Evolutionary conservation across 2,329 filamentous ascomycete genomes (phyloP).

Genomic region (Knufia petricola): DNA sequence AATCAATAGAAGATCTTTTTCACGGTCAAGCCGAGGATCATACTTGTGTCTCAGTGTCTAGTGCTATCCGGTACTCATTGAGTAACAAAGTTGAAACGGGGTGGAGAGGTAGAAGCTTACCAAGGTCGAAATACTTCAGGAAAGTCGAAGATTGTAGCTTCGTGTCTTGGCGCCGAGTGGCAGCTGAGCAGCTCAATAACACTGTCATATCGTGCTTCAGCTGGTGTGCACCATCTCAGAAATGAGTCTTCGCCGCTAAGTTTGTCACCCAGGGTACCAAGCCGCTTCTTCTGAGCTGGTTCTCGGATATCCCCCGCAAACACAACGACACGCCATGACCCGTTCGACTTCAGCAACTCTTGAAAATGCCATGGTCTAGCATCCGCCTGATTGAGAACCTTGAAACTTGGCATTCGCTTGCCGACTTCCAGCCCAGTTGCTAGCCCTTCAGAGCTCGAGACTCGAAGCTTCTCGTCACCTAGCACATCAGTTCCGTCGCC

Average conservation of each 20-base stretch:
- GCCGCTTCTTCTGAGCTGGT: slow-evolving; percentile 34
- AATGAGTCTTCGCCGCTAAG: slow-evolving; percentile 33
- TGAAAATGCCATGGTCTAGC: slow-evolving; percentile 32
- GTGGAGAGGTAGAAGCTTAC: too few relatives aligned
- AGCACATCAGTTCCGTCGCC: slow-evolving; percentile 41
- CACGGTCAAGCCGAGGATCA: too few relatives aligned
- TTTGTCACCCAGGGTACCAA: slow-evolving; percentile 40
- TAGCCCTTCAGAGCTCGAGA: slow-evolving; percentile 13
- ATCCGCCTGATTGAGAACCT: slow-evolving; percentile 30
- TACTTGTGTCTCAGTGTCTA: too few relatives aligned
- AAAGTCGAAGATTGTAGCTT: slow-evolving; percentile 44
- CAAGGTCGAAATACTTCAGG: slow-evolving; percentile 42
- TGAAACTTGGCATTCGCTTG: slow-evolving; percentile 28
- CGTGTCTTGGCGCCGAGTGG: slow-evolving; percentile 44
- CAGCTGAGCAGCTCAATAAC: slow-evolving; percentile 53
- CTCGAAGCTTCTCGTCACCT: slow-evolving; percentile 17
- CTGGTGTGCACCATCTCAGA: slow-evolving; percentile 37
- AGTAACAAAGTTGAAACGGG: too few relatives aligned
- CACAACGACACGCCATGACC: slow-evolving; percentile 35
- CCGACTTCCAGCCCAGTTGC: slow-evolving; percentile 27
- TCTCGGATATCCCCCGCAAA: slow-evolving; percentile 51
- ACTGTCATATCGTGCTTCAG: slow-evolving; percentile 32
- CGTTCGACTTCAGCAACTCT: slow-evolving; percentile 29
- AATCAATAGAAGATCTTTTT: too few relatives aligned
- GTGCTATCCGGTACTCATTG: too few relatives aligned